Evolutionary conservation across 2,329 filamentous ascomycete species (phyloP).

Genomic region (Sporothrix brunneoviolacea): DNA sequence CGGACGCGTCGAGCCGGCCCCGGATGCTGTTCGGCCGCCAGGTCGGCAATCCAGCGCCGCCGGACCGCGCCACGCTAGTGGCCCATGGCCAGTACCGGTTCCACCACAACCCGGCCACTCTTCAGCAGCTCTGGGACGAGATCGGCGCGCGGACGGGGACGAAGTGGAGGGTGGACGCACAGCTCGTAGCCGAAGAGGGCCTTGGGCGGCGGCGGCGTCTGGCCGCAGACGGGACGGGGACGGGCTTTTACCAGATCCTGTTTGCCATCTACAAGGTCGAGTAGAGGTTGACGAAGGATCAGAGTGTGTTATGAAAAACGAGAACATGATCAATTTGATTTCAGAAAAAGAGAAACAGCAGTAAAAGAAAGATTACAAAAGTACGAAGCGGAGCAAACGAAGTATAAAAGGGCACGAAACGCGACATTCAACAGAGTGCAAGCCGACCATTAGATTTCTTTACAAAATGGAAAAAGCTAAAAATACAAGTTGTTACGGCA

Average conservation of each 20-base stretch:
- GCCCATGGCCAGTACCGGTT: conserved; percentile 24
- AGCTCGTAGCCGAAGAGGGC: not conserved
- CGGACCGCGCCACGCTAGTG: conserved; percentile 10
- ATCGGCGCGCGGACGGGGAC: conserved; percentile 27
- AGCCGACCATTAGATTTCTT: too few relatives aligned
- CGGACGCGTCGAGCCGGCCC: conserved; percentile 1
- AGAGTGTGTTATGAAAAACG: not conserved
- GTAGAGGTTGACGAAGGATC: too few relatives aligned
- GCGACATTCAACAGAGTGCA: too few relatives aligned
- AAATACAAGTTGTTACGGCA: too few relatives aligned
- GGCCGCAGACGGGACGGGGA: not conserved
- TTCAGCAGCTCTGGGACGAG: conserved; percentile 35
- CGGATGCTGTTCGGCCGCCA: conserved; percentile 25
- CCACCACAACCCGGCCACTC: conserved; percentile 34
- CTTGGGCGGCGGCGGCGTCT: not conserved
- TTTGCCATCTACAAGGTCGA: conserved; percentile 7
- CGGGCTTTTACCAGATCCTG: not conserved
- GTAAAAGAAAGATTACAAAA: too few relatives aligned
- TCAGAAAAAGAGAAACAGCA: too few relatives aligned
- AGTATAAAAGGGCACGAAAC: too few relatives aligned
- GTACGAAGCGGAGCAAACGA: too few relatives aligned
- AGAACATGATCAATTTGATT: too few relatives aligned
- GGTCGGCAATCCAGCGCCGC: conserved; percentile 22
- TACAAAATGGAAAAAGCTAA: too few relatives aligned
- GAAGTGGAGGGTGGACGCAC: conserved; percentile 14